Evolutionary conservation across 2,329 filamentous ascomycete genomes (phyloP), one percentile per base, ranked within the genome.

Genomic region (Mycosphaerelloides madeirae): DNA sequence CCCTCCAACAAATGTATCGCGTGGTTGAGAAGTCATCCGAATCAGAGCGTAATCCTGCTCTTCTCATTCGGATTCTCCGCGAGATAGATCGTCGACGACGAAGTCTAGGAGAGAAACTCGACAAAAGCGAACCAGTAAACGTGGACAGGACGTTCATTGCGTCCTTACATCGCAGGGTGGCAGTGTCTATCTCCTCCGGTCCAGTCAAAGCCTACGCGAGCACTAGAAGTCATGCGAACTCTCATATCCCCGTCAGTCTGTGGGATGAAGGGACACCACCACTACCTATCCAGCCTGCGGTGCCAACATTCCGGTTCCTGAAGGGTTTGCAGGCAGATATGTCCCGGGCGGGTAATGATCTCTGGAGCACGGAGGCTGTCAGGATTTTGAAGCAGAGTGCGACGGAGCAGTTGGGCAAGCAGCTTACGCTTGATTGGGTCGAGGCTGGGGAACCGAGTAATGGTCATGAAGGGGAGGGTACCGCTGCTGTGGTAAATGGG

Each of bases 261-360:
- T 96, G 90, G 90, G 88, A 94, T 61, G 22, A n/a, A n/a, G 86
- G 86, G 1, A 72, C 79, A 29, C 85, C 86, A 0, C 73, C 80
- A 19, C 64, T 95, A 32, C 91, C 91, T 0, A 75, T 81, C 5
- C 87, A 93, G 58, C 88, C 88, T 1, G 91, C 87, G 0, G 82
- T 87, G 0, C 74, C 76, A 15, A 72, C 81, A 0, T 95, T 95
- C 60, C 78, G 76, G 48, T 82, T 94, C 43, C 60, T 96, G 38
- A 79, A 80, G 18, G 73, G 73, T 34, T 61, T 95, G 20, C 78
- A 79, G 3, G 68, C 70, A 36, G 71, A 75, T 4, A 94, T 96
- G 87, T 77, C 77, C 3, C 70, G 75, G 11, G 71, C 77, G 3
- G 90, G 90, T 0, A 72, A 78, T 35, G 91, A 96, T 62, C 65